These are phyloP conservation scores for Phytophthora parvispora DNA, from an alignment of 352 stramenopile species.

Conservation along the genomic window DNA sequence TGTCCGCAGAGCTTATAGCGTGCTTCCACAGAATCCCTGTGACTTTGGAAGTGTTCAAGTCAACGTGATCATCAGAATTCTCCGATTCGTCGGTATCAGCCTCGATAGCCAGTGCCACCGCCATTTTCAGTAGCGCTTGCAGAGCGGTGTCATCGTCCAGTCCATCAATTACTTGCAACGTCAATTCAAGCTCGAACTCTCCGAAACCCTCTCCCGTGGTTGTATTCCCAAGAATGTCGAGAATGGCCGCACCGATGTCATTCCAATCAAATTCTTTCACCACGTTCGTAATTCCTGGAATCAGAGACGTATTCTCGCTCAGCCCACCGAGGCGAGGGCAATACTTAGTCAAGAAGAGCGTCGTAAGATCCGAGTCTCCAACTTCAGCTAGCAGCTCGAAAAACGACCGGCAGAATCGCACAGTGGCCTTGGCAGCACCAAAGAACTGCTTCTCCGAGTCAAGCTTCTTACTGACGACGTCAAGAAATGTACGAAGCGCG, in stretches of 20 bases:
- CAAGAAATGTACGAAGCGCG: constrained; percentile 7
- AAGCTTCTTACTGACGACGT: not conserved
- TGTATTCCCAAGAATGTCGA: constrained; percentile 4
- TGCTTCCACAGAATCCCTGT: constrained; percentile 12
- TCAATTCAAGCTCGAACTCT: constrained; percentile 8
- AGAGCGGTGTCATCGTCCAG: constrained; percentile 1
- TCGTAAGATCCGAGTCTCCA: constrained; percentile 9
- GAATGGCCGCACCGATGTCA: not conserved
- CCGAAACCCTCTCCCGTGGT: not conserved
- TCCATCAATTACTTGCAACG: constrained; percentile 13
- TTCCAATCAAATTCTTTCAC: constrained; percentile 13
- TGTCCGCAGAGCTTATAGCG: not conserved
- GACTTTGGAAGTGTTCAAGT: not conserved
- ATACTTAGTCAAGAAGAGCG: constrained; percentile 16
- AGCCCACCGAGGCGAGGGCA: constrained; percentile 3
- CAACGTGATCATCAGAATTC: not conserved
- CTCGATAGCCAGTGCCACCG: not conserved
- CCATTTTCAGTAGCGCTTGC: not conserved
- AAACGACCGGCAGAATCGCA: constrained; percentile 14
- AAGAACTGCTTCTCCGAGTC: not conserved
- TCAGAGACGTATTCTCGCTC: not conserved
- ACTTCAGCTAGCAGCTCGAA: constrained; percentile 16
- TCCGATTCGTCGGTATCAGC: not conserved
- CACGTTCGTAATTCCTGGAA: constrained; percentile 1
- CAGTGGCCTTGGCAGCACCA: not conserved